Conservation (phyloP, 1,139 yeast genomes). For the Dujonia santamariae region DNA sequence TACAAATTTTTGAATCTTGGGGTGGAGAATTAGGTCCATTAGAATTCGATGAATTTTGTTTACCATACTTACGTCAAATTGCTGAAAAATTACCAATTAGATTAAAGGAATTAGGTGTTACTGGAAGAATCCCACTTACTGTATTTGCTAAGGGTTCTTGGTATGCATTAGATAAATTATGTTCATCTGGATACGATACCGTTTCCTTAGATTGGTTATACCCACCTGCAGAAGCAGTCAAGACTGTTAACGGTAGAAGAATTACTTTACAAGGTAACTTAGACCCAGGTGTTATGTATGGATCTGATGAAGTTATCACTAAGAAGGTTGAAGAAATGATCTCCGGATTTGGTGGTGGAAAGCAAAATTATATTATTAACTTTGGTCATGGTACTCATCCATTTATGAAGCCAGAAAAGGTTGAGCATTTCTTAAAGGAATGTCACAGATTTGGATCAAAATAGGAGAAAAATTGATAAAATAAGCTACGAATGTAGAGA, state of each 20-base stretch:
- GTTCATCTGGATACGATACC: constrained; percentile 80
- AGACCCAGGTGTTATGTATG: constrained; percentile 94
- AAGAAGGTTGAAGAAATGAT: constrained; percentile 85
- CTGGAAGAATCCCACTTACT: constrained; percentile 77
- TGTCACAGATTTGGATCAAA: constrained; percentile 73
- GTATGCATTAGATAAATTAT: constrained; percentile 88
- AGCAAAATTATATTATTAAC: constrained; percentile 84
- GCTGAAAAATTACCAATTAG: constrained; percentile 66
- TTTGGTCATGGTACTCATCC: constrained; percentile 99
- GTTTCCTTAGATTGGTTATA: constrained; percentile 92
- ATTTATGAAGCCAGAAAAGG: constrained; percentile 88
- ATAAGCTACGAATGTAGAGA: not conserved
- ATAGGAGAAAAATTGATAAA: not conserved
- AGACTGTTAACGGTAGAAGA: constrained; percentile 68
- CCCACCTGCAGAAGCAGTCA: constrained; percentile 82
- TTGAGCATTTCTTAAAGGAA: constrained; percentile 79
- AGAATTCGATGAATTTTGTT: constrained; percentile 83
- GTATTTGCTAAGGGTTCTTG: constrained; percentile 96
- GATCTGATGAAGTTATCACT: constrained; percentile 76
- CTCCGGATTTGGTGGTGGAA: constrained; percentile 87
- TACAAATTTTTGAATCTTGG: constrained; percentile 97
- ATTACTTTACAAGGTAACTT: constrained; percentile 91
- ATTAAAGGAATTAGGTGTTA: constrained; percentile 66
- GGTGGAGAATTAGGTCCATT: constrained; percentile 93
- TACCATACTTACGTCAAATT: constrained; percentile 84